Percentiles rank a stretch among this genome's conserved stretches.
These are phyloP conservation scores for Tricholoma saponaceum DNA, from an alignment of 768 basidiomycete genomes.

Conservation along the genomic window DNA sequence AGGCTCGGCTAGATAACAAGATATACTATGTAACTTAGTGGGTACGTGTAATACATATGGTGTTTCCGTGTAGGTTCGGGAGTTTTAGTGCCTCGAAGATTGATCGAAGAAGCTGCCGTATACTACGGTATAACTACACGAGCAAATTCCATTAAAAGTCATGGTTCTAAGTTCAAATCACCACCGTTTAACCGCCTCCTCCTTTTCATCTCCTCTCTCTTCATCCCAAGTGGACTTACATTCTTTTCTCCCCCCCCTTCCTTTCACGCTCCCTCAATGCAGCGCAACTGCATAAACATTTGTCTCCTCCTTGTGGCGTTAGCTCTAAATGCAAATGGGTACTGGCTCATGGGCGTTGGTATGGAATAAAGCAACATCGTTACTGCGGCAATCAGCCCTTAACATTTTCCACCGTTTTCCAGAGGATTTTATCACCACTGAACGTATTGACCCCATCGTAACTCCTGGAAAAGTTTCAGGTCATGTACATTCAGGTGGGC, in stretches of 20 bases:
- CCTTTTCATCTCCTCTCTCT: conserved; percentile 16
- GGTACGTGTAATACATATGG: no score
- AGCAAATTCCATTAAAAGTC: no score
- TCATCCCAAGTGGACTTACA: conserved; percentile 16
- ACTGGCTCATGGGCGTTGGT: conserved; percentile 45
- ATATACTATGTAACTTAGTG: no score
- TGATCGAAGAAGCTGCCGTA: no score
- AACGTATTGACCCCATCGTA: conserved; percentile 49
- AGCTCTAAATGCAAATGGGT: conserved; percentile 31
- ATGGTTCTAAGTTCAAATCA: no score
- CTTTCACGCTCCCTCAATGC: conserved; percentile 16
- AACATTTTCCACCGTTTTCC: not conserved
- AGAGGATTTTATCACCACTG: conserved; percentile 42
- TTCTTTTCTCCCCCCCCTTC: conserved; percentile 16
- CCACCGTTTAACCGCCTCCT: conserved; percentile 13
- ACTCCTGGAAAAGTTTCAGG: conserved; percentile 40
- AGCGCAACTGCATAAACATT: conserved; percentile 23
- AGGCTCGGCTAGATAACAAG: no score
- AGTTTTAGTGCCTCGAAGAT: no score
- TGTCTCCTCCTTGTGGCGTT: conserved; percentile 25
- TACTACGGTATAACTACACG: no score
- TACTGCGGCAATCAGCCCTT: not conserved
- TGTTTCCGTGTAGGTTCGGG: no score
- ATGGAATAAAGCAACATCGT: conserved; percentile 7
- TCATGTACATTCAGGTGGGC: conserved; percentile 44